Conservation (phyloP, 495 filamentous ascomycete genomes). For the Penicillium robsamsonii region DNA sequence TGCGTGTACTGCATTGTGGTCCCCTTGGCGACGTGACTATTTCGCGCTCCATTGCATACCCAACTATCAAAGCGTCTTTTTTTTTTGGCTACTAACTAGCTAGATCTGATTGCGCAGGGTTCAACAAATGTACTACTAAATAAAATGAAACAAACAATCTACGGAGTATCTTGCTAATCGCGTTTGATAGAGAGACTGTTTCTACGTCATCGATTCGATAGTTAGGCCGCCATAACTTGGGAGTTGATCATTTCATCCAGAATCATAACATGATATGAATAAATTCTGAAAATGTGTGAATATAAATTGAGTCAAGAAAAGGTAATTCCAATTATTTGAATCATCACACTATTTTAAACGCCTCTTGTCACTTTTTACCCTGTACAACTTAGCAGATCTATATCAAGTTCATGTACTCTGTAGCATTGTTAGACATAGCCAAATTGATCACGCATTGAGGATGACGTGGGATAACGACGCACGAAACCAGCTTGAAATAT, state of each 20-base stretch:
- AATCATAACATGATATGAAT: not conserved
- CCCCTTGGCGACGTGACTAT: conserved; percentile 24
- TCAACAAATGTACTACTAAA: too few species aligned
- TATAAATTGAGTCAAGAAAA: not conserved
- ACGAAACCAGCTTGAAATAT: too few species aligned
- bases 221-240: not conserved
- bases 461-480: too few species aligned
- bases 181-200: not conserved
- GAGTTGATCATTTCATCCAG: not conserved
- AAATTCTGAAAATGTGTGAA: not conserved
- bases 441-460: not conserved
- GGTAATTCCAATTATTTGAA: not conserved
- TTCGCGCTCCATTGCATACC: conserved; percentile 28
- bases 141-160: not conserved
- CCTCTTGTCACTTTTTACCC: not conserved
- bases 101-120: not conserved
- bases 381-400: not conserved
- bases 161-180: not conserved
- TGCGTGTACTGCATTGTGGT: conserved; percentile 19
- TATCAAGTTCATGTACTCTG: not conserved
- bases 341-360: not conserved
- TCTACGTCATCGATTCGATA: not conserved
- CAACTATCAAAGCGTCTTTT: conserved; percentile 16
- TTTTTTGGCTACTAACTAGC: not conserved
- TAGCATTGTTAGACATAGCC: too few species aligned